Percentiles rank a stretch among this genome's conserved stretches.
phyloP scores from a whole-genome alignment of 352 stramenopile species.

The Globisporangium middletonii region DNA sequence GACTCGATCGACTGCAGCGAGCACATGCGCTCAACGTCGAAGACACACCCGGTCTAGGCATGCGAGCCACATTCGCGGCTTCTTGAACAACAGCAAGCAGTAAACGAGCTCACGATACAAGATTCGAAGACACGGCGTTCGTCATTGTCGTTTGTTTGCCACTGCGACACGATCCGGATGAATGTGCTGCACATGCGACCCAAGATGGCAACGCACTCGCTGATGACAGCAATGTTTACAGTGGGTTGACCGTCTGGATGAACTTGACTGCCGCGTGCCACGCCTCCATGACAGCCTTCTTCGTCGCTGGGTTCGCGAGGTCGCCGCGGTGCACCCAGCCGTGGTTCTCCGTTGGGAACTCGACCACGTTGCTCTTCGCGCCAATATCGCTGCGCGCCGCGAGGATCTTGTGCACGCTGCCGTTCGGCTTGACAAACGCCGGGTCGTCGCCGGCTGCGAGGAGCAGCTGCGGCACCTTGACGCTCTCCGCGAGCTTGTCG shows the following conservation, averaged over 20 bases:
- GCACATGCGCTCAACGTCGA: too few species aligned
- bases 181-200: too few species aligned
- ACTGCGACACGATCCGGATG: too few species aligned
- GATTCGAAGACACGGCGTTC: too few species aligned
- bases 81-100: too few species aligned
- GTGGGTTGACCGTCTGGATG: conserved; percentile 45
- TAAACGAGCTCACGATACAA: too few species aligned
- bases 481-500: conserved; percentile 59
- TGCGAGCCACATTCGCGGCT: too few species aligned
- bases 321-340: conserved; percentile 84
- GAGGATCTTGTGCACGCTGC: conserved; percentile 73
- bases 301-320: conserved; percentile 56
- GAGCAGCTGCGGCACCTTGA: conserved; percentile 75
- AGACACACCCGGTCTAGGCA: too few species aligned
- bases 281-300: conserved; percentile 54
- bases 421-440: conserved; percentile 55
- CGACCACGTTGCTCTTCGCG: conserved; percentile 46
- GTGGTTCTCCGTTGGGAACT: conserved; percentile 71
- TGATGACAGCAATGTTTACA: conserved; percentile 14
- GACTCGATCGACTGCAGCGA: too few species aligned
- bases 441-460: conserved; percentile 64
- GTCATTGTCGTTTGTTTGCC: too few species aligned
- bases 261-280: conserved; percentile 58
- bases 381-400: conserved; percentile 41
- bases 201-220: not conserved